Percentiles rank a stretch among this genome's conserved stretches.
Evolutionary conservation across 352 stramenopile species (phyloP).

Genomic region (Globisporangium cylindrosporum): DNA sequence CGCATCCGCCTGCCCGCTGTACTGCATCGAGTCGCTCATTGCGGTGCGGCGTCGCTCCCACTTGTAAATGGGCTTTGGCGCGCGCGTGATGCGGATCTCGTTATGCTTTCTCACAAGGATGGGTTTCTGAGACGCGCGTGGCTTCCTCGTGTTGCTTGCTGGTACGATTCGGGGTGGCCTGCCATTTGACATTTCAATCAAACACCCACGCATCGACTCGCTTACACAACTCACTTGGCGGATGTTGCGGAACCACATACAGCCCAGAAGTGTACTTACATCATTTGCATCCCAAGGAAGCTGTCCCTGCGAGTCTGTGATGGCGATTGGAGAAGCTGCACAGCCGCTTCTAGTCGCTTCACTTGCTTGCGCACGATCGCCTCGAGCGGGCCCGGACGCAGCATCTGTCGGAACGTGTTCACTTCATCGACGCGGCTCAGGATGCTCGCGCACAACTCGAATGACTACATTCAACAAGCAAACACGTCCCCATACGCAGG

Average conservation of each 20-base stretch:
- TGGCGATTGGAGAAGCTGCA: constrained; percentile 28
- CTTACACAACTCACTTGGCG: too few species aligned
- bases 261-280: background rate
- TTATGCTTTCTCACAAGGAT: constrained; percentile 27
- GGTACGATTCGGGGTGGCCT: constrained; percentile 5
- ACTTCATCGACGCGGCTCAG: constrained; percentile 39
- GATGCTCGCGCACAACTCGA: constrained; percentile 35
- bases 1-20: background rate
- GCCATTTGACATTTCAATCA: background rate
- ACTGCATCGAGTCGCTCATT: background rate
- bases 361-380: constrained; percentile 51
- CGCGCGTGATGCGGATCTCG: constrained; percentile 28
- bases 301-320: background rate
- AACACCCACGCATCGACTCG: background rate
- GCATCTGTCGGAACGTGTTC: constrained; percentile 36
- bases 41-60: constrained; percentile 42
- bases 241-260: too few species aligned
- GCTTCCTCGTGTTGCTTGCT: background rate
- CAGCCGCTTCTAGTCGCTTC: constrained; percentile 26
- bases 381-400: constrained; percentile 41
- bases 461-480: constrained; percentile 18
- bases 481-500: background rate
- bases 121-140: constrained; percentile 25
- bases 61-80: constrained; percentile 51
- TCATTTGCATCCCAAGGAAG: constrained; percentile 8